Base-by-base conservation (phyloP, 805 yeast genomes). In the Candida parachauliodes region DNA sequence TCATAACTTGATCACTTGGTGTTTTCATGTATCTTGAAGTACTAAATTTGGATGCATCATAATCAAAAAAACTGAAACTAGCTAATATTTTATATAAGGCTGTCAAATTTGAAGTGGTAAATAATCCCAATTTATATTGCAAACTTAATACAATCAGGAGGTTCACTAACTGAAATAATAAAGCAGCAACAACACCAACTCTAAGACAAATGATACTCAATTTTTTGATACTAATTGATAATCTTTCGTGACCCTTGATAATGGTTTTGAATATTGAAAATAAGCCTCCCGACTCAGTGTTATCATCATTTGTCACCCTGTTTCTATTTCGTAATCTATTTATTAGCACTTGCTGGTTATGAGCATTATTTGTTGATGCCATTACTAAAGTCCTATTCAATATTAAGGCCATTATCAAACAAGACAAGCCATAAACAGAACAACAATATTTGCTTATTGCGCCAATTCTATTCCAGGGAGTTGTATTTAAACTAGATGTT, bases 311-410 rank as follows among this genome's bases (percentile, higher is more conserved):
- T 8, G 9, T 9, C 4, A 5, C 22, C 14, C 28, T 39, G 35
- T 24, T 12, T 32, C 34, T 32, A 11, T 26, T 34, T 32, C 29
- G 21, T 15, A 27, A 16, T 18, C 57, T 31, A 35, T 46, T 39
- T 2, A 52, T 46, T 14, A 45, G 45, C 31, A 43, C 19, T 40
- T 50, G 57, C 34, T 54, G 61, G 21, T 40, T 40, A 15, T 54
- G 38, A 7, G 52, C 45, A 24, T 50, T 44, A 34, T 62, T 63
- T 11, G 67, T 56, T 11, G 67, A 58, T 2, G 72, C 72, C 39
- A 66, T 48, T 5, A 57, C 59, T 37, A 60, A 37, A 0, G 72
- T 66, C 12, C 72, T 42, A 42, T 66, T 66, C 41, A 66, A 49
- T 2, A 66, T 37, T 8, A 67, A 49, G 1, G 70, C 65, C 64